These are phyloP conservation scores for Westerdykella aurantiaca DNA, from an alignment of 2,329 filamentous ascomycete species.

Conservation along the genomic window DNA sequence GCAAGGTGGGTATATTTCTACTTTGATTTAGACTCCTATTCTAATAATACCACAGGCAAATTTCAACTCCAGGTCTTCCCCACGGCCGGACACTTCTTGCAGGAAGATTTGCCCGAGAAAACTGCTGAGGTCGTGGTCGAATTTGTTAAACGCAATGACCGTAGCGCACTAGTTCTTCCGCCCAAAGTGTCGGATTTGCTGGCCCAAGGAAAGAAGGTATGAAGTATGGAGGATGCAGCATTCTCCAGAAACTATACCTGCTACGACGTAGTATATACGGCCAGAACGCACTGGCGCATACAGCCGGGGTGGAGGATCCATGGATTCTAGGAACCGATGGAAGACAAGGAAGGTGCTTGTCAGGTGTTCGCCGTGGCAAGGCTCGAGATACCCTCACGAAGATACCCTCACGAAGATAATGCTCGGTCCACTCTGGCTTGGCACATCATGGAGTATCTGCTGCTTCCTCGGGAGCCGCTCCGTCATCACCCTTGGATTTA, in stretches of 20 bases:
- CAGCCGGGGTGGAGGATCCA: too few species aligned
- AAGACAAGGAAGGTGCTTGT: too few species aligned
- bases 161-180: slow-evolving; percentile 75
- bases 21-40: slow-evolving; percentile 3
- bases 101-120: slow-evolving; percentile 90
- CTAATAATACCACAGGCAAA: slow-evolving; percentile 57
- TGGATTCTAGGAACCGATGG: too few species aligned
- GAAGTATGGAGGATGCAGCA: slow-evolving; percentile 8
- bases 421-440: too few species aligned
- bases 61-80: slow-evolving; percentile 94
- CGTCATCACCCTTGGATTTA: slow-evolving; percentile 31
- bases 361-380: too few species aligned
- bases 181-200: slow-evolving; percentile 67
- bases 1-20: slow-evolving; percentile 61
- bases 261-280: too few species aligned
- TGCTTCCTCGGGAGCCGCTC: slow-evolving; percentile 7
- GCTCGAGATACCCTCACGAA: too few species aligned
- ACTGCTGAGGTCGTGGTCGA: slow-evolving; percentile 80
- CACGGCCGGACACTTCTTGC: slow-evolving; percentile 92
- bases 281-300: too few species aligned
- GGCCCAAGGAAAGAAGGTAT: slow-evolving; percentile 47
- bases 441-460: slow-evolving; percentile 8
- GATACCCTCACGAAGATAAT: too few species aligned
- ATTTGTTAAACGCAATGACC: slow-evolving; percentile 87
- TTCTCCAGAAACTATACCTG: not conserved